Percentiles rank a stretch among this genome's conserved stretches.
These are phyloP conservation scores for Kwoniella pini DNA, from an alignment of 768 basidiomycete genomes.

Conservation along the genomic window DNA sequence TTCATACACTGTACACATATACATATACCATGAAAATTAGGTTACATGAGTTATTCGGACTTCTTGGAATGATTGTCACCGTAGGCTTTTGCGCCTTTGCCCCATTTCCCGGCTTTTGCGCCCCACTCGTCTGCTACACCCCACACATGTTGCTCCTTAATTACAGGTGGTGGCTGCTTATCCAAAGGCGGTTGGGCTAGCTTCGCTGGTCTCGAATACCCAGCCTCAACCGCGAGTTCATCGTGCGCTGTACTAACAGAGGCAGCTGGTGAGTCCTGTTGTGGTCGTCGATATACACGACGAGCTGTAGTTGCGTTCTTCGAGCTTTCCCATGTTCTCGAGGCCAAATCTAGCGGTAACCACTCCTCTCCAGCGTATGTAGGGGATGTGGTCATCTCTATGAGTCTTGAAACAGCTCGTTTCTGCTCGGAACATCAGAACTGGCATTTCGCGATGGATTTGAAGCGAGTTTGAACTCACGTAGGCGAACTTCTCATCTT, in stretches of 20 bases:
- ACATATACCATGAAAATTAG: neutral
- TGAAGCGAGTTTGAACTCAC: slow-evolving; percentile 32
- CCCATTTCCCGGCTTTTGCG: slow-evolving; percentile 52
- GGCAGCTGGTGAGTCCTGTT: no score
- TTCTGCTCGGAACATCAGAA: slow-evolving; percentile 52
- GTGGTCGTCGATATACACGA: neutral
- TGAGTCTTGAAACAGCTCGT: slow-evolving; percentile 63
- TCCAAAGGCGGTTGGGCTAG: neutral
- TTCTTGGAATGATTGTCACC: neutral
- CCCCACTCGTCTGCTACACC: slow-evolving; percentile 54
- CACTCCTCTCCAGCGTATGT: slow-evolving; percentile 48
- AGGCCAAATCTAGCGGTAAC: slow-evolving; percentile 39
- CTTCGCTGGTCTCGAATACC: slow-evolving; percentile 33
- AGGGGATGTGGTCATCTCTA: slow-evolving; percentile 60
- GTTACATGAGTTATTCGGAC: no score
- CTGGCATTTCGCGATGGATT: neutral
- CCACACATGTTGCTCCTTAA: slow-evolving; percentile 52
- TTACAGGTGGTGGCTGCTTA: slow-evolving; percentile 30
- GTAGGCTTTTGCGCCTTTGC: slow-evolving; percentile 45
- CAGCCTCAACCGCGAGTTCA: slow-evolving; percentile 51
- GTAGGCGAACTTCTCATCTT: slow-evolving; percentile 67
- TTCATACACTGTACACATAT: neutral
- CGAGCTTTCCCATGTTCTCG: slow-evolving; percentile 43
- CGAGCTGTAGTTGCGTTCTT: neutral
- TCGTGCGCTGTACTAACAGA: neutral